These are phyloP conservation scores for Glebionis coronaria DNA, from an alignment of 129 eudicot genomes.

Conservation along the genomic window DNA sequence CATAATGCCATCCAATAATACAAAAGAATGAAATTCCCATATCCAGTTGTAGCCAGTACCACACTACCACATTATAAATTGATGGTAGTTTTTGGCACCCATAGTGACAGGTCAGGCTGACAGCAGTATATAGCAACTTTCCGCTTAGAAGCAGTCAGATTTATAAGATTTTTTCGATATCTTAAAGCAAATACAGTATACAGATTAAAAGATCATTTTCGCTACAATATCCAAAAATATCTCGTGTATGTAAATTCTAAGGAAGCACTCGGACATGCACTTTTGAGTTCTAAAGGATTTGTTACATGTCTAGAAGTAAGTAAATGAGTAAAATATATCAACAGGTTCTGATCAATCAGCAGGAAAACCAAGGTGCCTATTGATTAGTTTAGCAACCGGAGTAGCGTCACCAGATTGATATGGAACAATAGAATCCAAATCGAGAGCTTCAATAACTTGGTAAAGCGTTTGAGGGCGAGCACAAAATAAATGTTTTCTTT, in stretches of 20 bases:
- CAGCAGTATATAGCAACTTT: neutral
- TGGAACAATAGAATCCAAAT: slow-evolving; percentile 48
- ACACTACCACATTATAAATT: too few relatives aligned
- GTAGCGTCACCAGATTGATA: slow-evolving; percentile 82
- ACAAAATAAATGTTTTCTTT: slow-evolving; percentile 75
- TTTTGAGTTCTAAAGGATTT: neutral
- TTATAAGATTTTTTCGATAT: too few relatives aligned
- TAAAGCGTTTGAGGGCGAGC: slow-evolving; percentile 71
- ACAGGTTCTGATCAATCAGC: slow-evolving; percentile 39
- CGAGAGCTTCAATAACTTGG: slow-evolving; percentile 41
- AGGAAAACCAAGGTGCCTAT: slow-evolving; percentile 63
- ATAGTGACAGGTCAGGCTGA: too few relatives aligned
- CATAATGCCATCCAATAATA: too few relatives aligned
- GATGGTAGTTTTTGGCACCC: too few relatives aligned
- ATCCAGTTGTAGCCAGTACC: too few relatives aligned
- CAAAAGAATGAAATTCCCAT: too few relatives aligned
- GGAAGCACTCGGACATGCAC: neutral
- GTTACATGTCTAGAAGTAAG: neutral
- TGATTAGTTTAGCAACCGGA: slow-evolving; percentile 73
- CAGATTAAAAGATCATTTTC: neutral
- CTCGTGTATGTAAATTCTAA: neutral
- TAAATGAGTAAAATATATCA: slow-evolving; percentile 13
- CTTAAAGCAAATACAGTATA: neutral
- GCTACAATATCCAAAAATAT: neutral
- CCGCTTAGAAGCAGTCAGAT: too few relatives aligned